These are phyloP conservation scores for Ophiocordyceps australis DNA, from an alignment of 2,329 filamentous ascomycete species.

Conservation along the genomic window DNA sequence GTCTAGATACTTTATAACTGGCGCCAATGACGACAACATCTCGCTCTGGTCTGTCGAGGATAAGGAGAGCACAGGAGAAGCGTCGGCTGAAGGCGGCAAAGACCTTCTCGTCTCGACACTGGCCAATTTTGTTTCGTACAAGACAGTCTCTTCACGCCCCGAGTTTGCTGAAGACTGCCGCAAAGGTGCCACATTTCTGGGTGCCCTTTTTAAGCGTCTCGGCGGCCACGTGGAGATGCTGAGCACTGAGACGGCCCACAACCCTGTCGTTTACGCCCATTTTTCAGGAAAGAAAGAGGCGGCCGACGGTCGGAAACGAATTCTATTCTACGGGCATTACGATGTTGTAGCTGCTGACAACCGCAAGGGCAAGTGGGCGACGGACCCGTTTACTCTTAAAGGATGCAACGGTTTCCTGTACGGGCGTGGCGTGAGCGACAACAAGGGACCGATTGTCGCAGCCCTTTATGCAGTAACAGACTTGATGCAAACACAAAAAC, in stretches of 20 bases:
- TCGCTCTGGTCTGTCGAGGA: constrained; percentile 67
- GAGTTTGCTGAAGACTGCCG: constrained; percentile 86
- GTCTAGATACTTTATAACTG: constrained; percentile 78
- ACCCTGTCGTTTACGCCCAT: constrained; percentile 83
- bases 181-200: constrained; percentile 77
- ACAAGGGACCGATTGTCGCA: constrained; percentile 90
- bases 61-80: constrained; percentile 12
- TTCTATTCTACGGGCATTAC: constrained; percentile 96
- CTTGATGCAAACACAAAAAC: constrained; percentile 61
- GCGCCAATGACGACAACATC: constrained; percentile 79
- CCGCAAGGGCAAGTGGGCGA: constrained; percentile 65
- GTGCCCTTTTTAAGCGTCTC: constrained; percentile 78
- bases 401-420: constrained; percentile 88
- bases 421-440: constrained; percentile 89
- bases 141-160: constrained; percentile 73
- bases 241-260: constrained; percentile 61
- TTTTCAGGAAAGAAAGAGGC: constrained; percentile 62
- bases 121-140: constrained; percentile 76
- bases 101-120: constrained; percentile 53
- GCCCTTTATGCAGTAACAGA: constrained; percentile 89
- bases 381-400: constrained; percentile 76
- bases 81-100: constrained; percentile 17
- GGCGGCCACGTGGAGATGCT: constrained; percentile 82
- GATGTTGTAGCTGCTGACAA: constrained; percentile 87
- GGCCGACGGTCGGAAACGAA: constrained; percentile 54